Percentiles rank a stretch among this genome's conserved stretches.
Evolutionary conservation across 2,329 filamentous ascomycete genomes (phyloP).

Genomic region (Zymoseptoria pseudotritici): DNA sequence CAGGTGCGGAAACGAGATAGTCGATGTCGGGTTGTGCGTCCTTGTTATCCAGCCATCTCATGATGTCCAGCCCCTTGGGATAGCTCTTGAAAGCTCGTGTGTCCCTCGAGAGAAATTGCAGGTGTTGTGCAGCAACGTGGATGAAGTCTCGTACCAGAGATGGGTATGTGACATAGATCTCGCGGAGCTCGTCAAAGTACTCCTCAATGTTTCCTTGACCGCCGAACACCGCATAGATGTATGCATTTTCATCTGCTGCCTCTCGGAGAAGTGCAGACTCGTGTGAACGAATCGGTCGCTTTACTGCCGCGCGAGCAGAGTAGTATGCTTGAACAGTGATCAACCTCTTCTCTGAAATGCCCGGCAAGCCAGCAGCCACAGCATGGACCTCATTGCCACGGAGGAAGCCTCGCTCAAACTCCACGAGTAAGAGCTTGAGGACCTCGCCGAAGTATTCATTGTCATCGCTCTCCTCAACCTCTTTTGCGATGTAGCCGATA

Average conservation of each 20-base stretch:
- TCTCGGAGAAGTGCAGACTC: constrained; percentile 89
- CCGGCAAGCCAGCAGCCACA: constrained; percentile 73
- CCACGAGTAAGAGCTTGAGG: constrained; percentile 82
- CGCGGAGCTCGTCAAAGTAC: constrained; percentile 94
- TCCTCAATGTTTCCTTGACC: constrained; percentile 99
- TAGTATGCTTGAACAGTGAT: constrained; percentile 88
- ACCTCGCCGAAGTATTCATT: constrained; percentile 88
- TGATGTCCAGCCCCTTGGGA: constrained; percentile 89
- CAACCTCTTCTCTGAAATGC: constrained; percentile 88
- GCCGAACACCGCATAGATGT: constrained; percentile 89
- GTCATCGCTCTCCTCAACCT: constrained; percentile 90
- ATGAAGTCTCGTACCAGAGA: constrained; percentile 85
- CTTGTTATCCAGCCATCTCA: constrained; percentile 83
- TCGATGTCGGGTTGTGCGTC: constrained; percentile 89
- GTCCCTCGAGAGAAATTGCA: constrained; percentile 78
- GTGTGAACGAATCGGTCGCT: constrained; percentile 81
- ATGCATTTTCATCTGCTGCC: constrained; percentile 72
- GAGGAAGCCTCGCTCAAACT: constrained; percentile 93
- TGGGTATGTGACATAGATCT: constrained; percentile 84
- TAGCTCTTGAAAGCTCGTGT: constrained; percentile 90
- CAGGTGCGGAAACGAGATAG: constrained; percentile 87
- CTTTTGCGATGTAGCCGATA: constrained; percentile 78
- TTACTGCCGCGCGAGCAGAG: constrained; percentile 72
- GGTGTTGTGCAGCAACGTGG: constrained; percentile 69
- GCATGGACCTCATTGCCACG: constrained; percentile 95